Evolutionary conservation across 148 eudicot species (phyloP).

Genomic region (Nyssa sinensis): DNA sequence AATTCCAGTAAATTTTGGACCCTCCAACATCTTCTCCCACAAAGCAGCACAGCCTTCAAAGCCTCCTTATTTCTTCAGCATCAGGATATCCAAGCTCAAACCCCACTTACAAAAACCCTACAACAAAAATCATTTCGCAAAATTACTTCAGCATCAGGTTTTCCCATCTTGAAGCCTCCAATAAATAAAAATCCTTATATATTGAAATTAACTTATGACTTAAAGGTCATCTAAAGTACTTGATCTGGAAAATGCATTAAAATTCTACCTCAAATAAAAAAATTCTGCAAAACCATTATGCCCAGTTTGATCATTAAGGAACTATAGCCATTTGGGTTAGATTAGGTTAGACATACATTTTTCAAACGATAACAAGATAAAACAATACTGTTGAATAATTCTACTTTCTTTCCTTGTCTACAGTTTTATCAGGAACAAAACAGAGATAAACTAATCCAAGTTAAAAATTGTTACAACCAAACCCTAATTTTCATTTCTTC

Average conservation of each 20-base stretch:
- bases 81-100: constrained; percentile 29
- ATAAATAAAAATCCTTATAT: not conserved
- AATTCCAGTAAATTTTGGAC: constrained; percentile 71
- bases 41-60: constrained; percentile 14
- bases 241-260: constrained; percentile 3
- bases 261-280: not conserved
- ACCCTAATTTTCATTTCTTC: constrained; percentile 14
- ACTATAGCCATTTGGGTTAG: not conserved
- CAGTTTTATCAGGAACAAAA: not conserved
- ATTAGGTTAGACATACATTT: not conserved
- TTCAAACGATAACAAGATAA: not conserved
- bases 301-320: no score
- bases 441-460: not conserved
- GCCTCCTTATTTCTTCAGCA: constrained; percentile 35
- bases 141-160: constrained; percentile 9
- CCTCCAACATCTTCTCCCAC: constrained; percentile 75
- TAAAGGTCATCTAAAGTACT: not conserved
- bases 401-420: not conserved
- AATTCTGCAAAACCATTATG: not conserved
- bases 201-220: not conserved
- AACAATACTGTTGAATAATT: not conserved
- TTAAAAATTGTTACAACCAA: not conserved
- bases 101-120: constrained; percentile 22
- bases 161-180: not conserved
- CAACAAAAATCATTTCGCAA: constrained; percentile 14